Percentiles rank a stretch among this genome's conserved stretches.
These are phyloP conservation scores for Citeromyces matritensis DNA, from an alignment of 805 yeast species.

Conservation along the genomic window DNA sequence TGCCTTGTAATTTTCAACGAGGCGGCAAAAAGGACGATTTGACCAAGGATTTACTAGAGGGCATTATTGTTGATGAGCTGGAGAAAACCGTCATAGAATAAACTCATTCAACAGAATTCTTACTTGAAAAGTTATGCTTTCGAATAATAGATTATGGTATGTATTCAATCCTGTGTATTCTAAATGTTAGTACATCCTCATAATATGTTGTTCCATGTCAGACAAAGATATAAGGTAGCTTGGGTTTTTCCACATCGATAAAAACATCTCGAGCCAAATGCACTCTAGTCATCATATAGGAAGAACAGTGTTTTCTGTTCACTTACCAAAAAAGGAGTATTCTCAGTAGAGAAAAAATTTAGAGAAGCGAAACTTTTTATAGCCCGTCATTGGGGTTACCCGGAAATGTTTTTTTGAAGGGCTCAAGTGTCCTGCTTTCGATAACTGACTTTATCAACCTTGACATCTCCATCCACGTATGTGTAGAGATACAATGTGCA, in stretches of 20 bases:
- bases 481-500: slow-evolving; percentile 83
- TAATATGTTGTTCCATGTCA: slow-evolving; percentile 18
- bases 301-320: slow-evolving; percentile 15
- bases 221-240: slow-evolving; percentile 82
- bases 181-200: neutral
- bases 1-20: slow-evolving; percentile 28
- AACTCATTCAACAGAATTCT: neutral
- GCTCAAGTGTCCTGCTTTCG: slow-evolving; percentile 36
- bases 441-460: slow-evolving; percentile 76
- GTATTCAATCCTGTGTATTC: neutral
- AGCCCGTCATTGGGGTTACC: neutral
- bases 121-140: neutral
- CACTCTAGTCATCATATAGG: slow-evolving; percentile 85
- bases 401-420: neutral
- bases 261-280: slow-evolving; percentile 97
- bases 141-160: neutral
- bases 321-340: neutral
- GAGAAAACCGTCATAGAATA: neutral
- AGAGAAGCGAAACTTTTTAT: neutral
- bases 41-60: no score
- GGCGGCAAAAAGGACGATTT: no score
- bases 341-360: neutral
- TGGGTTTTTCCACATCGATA: slow-evolving; percentile 97
- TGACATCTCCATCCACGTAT: slow-evolving; percentile 64
- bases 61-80: neutral